Evolutionary conservation across 2,329 filamentous ascomycete genomes (phyloP), one percentile per base, ranked within the genome.

Genomic region (Monascus ruber): DNA sequence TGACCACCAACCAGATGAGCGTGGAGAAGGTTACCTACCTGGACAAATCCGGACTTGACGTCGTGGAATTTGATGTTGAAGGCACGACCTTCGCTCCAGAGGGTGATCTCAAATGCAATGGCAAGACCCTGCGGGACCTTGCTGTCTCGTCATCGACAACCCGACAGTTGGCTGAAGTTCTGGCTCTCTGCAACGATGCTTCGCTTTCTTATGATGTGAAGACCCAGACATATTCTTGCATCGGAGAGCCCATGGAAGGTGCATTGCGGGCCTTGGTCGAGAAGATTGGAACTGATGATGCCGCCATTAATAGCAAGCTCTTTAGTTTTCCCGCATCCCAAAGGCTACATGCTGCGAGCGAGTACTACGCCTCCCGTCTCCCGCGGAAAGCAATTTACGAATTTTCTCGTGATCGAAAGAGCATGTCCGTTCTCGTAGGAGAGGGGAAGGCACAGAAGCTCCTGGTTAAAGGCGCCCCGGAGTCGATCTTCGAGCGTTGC

Each of bases 1-100:
- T 98, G 59, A 98, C 91, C 7, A 98, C 91, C 32, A 98, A 98
- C 68, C 88, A 96, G 66, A 98, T 98, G 91, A 96, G 91, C 58
- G 91, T 95, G 41, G 91, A 81, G 70, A 94, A 89, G 66, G 68
- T 96, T 40, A 84, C 94, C 35, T 85, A 88, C 59, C 72, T 98
- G 50, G 81, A 77, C 53, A 78, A 83, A 49, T 64, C 75, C 43
- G 88, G 85, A 36, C 76, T 69, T 39, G 81, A 77, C 42, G 70
- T 96, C 24, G 84, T 88, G 52, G 88, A 94, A 59, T 74, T 94
- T 35, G 81, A 91, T 44, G 83, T 98, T 26, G 82, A 94, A 59
- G 91, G 91, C 34, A 94, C 87, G 1, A 96, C 86, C 35, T 96
- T 95, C 58, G 76, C 85, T 28, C 91, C 89, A 5, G 77, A 80